These are phyloP conservation scores for Pleurotus pulmonarius DNA, from an alignment of 768 basidiomycete genomes.

Conservation along the genomic window DNA sequence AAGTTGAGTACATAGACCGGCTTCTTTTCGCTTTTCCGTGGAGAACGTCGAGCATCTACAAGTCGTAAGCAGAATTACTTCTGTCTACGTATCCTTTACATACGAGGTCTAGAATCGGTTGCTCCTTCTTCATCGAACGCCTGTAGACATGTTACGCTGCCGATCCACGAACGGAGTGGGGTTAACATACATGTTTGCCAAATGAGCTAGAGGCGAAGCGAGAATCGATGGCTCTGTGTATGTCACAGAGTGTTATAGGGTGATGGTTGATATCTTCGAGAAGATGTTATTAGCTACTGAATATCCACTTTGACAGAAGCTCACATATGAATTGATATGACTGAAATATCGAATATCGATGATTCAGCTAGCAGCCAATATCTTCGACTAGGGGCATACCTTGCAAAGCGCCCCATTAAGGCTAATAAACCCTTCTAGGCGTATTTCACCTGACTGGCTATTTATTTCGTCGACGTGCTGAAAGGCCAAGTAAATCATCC, in stretches of 20 bases:
- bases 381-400: constrained; percentile 33
- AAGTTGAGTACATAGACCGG: constrained; percentile 85
- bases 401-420: constrained; percentile 71
- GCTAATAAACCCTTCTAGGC: constrained; percentile 81
- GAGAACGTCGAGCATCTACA: constrained; percentile 62
- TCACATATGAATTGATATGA: constrained; percentile 85
- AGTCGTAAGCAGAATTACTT: constrained; percentile 11
- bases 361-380: constrained; percentile 13
- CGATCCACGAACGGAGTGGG: not conserved
- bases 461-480: constrained; percentile 71
- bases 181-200: constrained; percentile 57
- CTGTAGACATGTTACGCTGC: constrained; percentile 28
- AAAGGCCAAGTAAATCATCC: not conserved
- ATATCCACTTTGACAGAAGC: constrained; percentile 16
- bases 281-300: not conserved
- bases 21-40: constrained; percentile 73
- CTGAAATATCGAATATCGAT: constrained; percentile 33
- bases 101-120: constrained; percentile 42
- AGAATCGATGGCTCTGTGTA: constrained; percentile 66
- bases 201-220: constrained; percentile 69
- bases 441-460: constrained; percentile 42
- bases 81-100: constrained; percentile 8
- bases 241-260: constrained; percentile 57
- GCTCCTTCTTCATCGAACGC: constrained; percentile 67
- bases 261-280: constrained; percentile 75